Percentiles rank a stretch among this genome's conserved stretches.
phyloP scores from a whole-genome alignment of 768 basidiomycete species.

The Artomyces pyxidatus region DNA sequence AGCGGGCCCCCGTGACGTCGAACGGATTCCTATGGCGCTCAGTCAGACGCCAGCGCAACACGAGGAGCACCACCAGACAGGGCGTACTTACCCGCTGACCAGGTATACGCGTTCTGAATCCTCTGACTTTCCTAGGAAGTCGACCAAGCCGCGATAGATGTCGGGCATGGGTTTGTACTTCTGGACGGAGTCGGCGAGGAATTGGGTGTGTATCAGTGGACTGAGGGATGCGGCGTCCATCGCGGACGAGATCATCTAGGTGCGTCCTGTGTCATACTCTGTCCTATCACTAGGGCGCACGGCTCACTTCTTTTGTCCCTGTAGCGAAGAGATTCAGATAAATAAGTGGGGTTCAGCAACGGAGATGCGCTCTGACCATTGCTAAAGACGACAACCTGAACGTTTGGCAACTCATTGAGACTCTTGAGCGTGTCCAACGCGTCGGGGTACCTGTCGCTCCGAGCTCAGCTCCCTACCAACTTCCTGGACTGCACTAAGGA shows the following conservation, averaged over 20 bases:
- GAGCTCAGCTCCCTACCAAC: not conserved
- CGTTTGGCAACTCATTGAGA: constrained; percentile 7
- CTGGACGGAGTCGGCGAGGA: constrained; percentile 17
- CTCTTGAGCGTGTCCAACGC: constrained; percentile 14
- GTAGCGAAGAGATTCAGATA: not conserved
- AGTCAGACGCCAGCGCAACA: not conserved
- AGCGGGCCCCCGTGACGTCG: constrained; percentile 23
- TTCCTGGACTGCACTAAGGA: not conserved
- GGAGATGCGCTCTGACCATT: no score
- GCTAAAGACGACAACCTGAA: constrained; percentile 20
- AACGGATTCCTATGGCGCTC: constrained; percentile 23
- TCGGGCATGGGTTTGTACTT: constrained; percentile 21
- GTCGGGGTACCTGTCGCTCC: constrained; percentile 18
- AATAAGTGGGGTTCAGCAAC: not conserved
- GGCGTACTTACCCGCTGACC: constrained; percentile 23
- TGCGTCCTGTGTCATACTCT: not conserved
- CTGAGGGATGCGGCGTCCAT: constrained; percentile 8
- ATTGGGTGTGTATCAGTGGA: constrained; percentile 1
- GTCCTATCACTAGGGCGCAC: not conserved
- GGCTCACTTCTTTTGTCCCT: not conserved
- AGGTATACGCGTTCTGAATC: constrained; percentile 20
- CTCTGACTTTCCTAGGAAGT: constrained; percentile 9
- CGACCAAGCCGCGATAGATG: constrained; percentile 20
- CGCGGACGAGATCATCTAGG: constrained; percentile 21
- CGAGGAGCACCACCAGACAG: not conserved